These are phyloP conservation scores for Entelexis sorbosivorans DNA, from an alignment of 1,139 yeast species.

Conservation along the genomic window DNA sequence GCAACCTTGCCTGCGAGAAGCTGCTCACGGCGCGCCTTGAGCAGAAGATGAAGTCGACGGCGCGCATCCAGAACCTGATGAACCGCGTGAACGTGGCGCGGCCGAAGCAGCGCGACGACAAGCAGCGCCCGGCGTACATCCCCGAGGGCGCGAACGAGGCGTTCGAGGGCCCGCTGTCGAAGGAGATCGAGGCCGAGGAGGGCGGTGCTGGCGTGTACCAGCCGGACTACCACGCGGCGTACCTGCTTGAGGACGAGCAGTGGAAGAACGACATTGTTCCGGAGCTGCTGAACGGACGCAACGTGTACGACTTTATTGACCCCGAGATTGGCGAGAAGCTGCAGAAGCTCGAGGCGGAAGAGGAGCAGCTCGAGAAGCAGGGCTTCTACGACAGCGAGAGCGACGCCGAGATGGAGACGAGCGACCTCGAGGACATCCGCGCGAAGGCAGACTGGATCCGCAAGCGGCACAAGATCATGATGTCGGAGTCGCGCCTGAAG, in stretches of 20 bases:
- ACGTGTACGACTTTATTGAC: slow-evolving; percentile 93
- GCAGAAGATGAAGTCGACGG: slow-evolving; percentile 87
- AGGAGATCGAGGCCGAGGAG: slow-evolving; percentile 83
- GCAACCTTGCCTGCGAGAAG: slow-evolving; percentile 96
- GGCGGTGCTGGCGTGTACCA: slow-evolving; percentile 99
- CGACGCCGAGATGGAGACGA: slow-evolving; percentile 41
- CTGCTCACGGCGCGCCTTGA: slow-evolving; percentile 90
- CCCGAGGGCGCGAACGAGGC: slow-evolving; percentile 72
- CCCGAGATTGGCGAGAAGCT: slow-evolving; percentile 88
- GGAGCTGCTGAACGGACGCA: slow-evolving; percentile 88
- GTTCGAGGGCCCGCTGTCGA: slow-evolving; percentile 65
- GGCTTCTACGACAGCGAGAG: slow-evolving; percentile 87
- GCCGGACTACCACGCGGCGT: slow-evolving; percentile 83
- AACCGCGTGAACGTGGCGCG: slow-evolving; percentile 91
- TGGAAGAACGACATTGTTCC: slow-evolving; percentile 99
- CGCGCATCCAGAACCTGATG: slow-evolving; percentile 77
- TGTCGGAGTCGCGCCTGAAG: slow-evolving; percentile 75
- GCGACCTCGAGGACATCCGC: slow-evolving; percentile 59
- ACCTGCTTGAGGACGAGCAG: slow-evolving; percentile 83
- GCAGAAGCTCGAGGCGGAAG: slow-evolving; percentile 93
- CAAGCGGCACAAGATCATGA: slow-evolving; percentile 87
- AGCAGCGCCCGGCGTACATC: slow-evolving; percentile 64
- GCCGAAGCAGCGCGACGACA: slow-evolving; percentile 81
- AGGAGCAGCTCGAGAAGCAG: slow-evolving; percentile 81
- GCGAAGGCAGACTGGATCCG: slow-evolving; percentile 94